phyloP scores from a whole-genome alignment of 108 stramenopile species.

The Skeletonema costatum region DNA sequence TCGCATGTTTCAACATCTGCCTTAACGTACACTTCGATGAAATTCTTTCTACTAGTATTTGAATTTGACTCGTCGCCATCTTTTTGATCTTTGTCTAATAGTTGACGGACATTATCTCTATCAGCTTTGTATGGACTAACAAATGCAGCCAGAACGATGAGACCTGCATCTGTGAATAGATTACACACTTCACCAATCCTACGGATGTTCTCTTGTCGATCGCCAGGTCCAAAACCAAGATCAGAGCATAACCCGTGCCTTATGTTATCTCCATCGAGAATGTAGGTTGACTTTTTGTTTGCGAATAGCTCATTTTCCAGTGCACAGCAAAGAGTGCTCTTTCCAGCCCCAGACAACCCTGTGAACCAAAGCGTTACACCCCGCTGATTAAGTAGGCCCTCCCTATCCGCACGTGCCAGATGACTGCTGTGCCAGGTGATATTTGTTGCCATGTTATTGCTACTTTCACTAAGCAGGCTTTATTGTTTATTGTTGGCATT shows the following conservation, averaged over 20 bases:
- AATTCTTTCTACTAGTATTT: conserved; percentile 25
- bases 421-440: conserved; percentile 40
- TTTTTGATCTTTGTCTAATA: conserved; percentile 49
- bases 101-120: conserved; percentile 68
- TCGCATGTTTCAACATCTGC: conserved; percentile 80
- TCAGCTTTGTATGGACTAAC: conserved; percentile 87
- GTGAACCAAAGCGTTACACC: conserved; percentile 63
- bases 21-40: conserved; percentile 86
- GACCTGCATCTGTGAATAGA: conserved; percentile 87
- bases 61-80: conserved; percentile 13
- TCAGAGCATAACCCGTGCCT: conserved; percentile 86
- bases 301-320: conserved; percentile 41
- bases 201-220: conserved; percentile 92
- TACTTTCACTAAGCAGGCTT: no score
- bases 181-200: conserved; percentile 88
- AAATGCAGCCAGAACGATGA: conserved; percentile 89
- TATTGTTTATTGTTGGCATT: no score
- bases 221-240: conserved; percentile 78
- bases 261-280: conserved; percentile 88
- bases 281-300: conserved; percentile 35
- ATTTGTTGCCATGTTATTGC: conserved; percentile 30
- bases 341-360: conserved; percentile 60
- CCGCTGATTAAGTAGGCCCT: conserved; percentile 35
- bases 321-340: conserved; percentile 56
- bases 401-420: conserved; percentile 39